Evolutionary conservation across 306 rosid genomes (phyloP), one percentile per base, ranked within the genome.

Genomic region (cucumber (Cucumis sativus)): DNA sequence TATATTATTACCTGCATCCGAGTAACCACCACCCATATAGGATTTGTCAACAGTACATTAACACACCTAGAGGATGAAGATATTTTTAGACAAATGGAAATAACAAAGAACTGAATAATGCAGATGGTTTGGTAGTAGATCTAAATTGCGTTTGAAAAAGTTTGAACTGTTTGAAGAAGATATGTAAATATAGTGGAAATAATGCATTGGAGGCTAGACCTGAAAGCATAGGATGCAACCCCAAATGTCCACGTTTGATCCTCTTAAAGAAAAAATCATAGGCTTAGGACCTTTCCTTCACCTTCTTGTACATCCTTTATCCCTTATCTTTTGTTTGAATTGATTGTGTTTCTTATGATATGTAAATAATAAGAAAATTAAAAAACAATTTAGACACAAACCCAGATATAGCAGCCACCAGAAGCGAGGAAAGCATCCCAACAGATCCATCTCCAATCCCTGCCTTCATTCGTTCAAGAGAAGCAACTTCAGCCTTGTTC

Each of bases 331-430:
- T 40, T n/a, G 54, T 67, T 67, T 2, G 51, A 65, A 65, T 37
- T 65, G 49, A 65, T 17, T 15, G 51, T 10, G 14, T 37, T 65
- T 65, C 45, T 25, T 47, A 52, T 25, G 62, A 55, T 15, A 52
- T 14, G 5, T 16, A 28, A 75, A n/a, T 28, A 75, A 56, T 70
- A 14, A 37, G n/a, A 56, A 75, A 75, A 35, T 37, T 40, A 33
- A 18, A 18, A 57, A 58, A 6, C 4, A 75, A 35, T 63, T 33
- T 39, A 18, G 13, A 77, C 39, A 56, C 61, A 67, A 54, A 95
- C 99, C 99, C 99, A 23, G 97, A 88, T 83, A 92, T 85, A 57
- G 99, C 99, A 80, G 99, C 99, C 52, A 88, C 95, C 83, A 88
- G n/a, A 77, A 95, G 92, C 10, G 99, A 95, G 71, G 99, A 84